Conservation (phyloP, 306 rosid genomes). For the Abrus pulchellus region DNA sequence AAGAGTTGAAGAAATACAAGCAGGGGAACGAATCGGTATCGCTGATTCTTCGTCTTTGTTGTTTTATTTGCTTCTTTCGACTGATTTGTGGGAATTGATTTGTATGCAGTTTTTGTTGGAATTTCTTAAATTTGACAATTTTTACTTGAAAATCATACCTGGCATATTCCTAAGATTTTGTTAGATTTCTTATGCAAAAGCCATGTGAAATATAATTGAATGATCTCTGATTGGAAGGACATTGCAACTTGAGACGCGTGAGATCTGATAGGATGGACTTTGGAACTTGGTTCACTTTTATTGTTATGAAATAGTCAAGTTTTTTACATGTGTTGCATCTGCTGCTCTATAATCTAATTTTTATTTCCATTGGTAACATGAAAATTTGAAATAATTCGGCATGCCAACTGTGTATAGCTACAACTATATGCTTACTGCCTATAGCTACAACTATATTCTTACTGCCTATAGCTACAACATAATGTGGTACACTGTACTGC, state of each 20-base stretch:
- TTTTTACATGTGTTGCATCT: background rate
- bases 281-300: slow-evolving; percentile 19
- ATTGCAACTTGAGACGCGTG: background rate
- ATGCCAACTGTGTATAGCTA: background rate
- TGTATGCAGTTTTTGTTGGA: background rate
- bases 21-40: slow-evolving; percentile 60
- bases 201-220: background rate
- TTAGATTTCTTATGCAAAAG: slow-evolving; percentile 14
- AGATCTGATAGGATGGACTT: background rate
- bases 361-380: background rate
- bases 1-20: slow-evolving; percentile 59
- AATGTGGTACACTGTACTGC: background rate
- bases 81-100: slow-evolving; percentile 15
- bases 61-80: background rate
- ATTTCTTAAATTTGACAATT: background rate
- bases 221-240: background rate
- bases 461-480: background rate
- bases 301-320: slow-evolving; percentile 7
- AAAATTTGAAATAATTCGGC: background rate
- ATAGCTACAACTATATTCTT: background rate
- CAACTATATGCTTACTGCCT: background rate
- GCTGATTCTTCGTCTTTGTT: background rate
- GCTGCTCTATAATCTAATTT: slow-evolving; percentile 1
- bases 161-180: background rate
- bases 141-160: background rate